These are phyloP conservation scores for Triadica sebifera DNA, from an alignment of 345 rosid species.

Conservation along the genomic window DNA sequence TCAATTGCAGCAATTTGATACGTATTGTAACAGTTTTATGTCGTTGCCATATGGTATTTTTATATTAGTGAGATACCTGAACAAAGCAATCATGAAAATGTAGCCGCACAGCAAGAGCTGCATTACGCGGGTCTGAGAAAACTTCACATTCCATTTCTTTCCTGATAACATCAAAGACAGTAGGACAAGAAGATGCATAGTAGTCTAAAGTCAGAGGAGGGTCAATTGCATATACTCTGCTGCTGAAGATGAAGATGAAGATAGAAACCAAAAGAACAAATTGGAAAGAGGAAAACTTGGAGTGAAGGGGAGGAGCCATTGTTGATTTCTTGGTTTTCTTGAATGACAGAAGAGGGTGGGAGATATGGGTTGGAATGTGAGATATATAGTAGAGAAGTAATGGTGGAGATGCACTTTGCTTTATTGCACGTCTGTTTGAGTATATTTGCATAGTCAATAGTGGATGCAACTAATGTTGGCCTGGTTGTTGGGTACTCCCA, in stretches of 20 bases:
- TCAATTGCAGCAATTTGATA: too few relatives aligned
- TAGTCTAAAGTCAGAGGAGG: conserved; percentile 64
- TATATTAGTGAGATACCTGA: conserved; percentile 43
- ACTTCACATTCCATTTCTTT: conserved; percentile 93
- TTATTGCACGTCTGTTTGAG: conserved; percentile 23
- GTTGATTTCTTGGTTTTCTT: neutral
- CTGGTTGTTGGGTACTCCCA: conserved; percentile 48
- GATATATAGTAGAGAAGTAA: conserved; percentile 28
- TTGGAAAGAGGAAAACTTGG: neutral
- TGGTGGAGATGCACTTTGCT: too few relatives aligned
- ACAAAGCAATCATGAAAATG: conserved; percentile 95
- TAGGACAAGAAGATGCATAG: conserved; percentile 68
- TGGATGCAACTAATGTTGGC: conserved; percentile 61
- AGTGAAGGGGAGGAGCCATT: conserved; percentile 16
- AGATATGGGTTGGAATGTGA: conserved; percentile 30
- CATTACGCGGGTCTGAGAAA: conserved; percentile 74
- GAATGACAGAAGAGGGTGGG: conserved; percentile 17
- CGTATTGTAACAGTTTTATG: too few relatives aligned
- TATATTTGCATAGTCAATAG: conserved; percentile 46
- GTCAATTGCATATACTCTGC: conserved; percentile 28
- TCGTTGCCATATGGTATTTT: too few relatives aligned
- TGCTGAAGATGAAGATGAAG: conserved; percentile 22
- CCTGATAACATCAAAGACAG: conserved; percentile 56
- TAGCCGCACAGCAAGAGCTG: conserved; percentile 61
- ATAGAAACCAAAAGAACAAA: conserved; percentile 29